Base-by-base conservation (phyloP, 1,284 basidiomycete genomes). In the Puccinia hordei region DNA sequence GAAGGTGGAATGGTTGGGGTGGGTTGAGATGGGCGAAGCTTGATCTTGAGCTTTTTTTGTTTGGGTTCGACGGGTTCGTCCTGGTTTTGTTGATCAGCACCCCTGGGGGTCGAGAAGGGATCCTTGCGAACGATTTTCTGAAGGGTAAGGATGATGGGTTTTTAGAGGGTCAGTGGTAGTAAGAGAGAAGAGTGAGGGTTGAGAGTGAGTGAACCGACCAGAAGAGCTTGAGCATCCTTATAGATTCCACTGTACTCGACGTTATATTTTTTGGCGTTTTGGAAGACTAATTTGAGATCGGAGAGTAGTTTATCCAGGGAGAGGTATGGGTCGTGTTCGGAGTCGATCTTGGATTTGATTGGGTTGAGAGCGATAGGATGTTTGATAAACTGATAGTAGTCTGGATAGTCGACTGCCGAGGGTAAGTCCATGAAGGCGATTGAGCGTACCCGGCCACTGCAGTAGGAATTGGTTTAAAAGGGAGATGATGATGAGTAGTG, bases 261-360 rank as follows among this genome's bases (percentile, higher is more conserved):
- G 73, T 84, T 84, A 81, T 81, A 84, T 6, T 81, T 81, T 59
- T 84, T 83, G 22, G 84, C 84, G 65, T 84, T 84, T 57, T 79
- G 81, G 38, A 83, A 84, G 73, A 82, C 80, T 49, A 83, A 83
- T 51, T 82, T 82, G 66, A 84, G 69, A 55, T 84, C 84, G 73
- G 65, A 71, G 22, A 81, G 55, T 15, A 83, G 61, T n/a, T 83
- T 82, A 22, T 74, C 33, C 10, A 83, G 59, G 24, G 76, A 74
- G 10, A n/a, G 27, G 80, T 84, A 84, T 27, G 57, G 46, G 9
- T 51, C 69, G 44, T 8, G 35, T 10, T 59, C 61, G 73, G 81
- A 63, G 44, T 53, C 46, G 27, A 79, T 27, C 49, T 72, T 79
- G 15, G 38, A n/a, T 59, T 71, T 69, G 76, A 79, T 72, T 15